A percentile compares a stretch with the other conserved stretches of the same genome.
These are phyloP conservation scores for Nepenthes alata DNA, from an alignment of 179 eudicot genomes.

Conservation along the genomic window DNA sequence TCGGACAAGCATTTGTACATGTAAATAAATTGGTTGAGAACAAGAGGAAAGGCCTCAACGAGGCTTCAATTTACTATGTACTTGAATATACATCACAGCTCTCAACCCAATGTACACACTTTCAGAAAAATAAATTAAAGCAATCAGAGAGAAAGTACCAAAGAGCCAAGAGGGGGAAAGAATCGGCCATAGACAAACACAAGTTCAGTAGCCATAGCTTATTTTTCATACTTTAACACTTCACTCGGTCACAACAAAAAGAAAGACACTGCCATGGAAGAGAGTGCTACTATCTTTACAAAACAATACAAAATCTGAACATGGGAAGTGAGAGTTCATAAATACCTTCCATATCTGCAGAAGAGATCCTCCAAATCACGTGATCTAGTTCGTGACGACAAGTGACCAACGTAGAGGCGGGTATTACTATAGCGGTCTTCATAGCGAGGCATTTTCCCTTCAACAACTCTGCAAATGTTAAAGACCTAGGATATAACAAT, in stretches of 20 bases:
- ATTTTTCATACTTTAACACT: too few species aligned
- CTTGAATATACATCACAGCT: neutral
- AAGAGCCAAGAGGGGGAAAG: neutral
- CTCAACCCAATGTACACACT: neutral
- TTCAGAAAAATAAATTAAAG: neutral
- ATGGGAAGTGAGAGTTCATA: neutral
- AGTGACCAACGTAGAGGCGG: slow-evolving; percentile 86
- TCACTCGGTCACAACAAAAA: too few species aligned
- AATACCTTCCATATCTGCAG: slow-evolving; percentile 93
- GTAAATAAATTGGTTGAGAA: slow-evolving; percentile 4
- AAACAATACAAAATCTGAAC: too few species aligned
- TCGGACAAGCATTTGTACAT: slow-evolving; percentile 9
- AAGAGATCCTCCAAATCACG: slow-evolving; percentile 82
- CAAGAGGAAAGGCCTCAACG: slow-evolving; percentile 6
- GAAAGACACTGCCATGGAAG: too few species aligned
- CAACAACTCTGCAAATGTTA: slow-evolving; percentile 1
- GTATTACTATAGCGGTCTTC: slow-evolving; percentile 58
- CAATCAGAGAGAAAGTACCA: too few species aligned
- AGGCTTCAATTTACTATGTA: slow-evolving; percentile 2
- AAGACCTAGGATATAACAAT: neutral
- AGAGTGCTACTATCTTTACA: too few species aligned
- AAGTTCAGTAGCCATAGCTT: too few species aligned
- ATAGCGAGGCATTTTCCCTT: slow-evolving; percentile 72
- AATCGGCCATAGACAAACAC: neutral
- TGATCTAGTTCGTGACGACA: slow-evolving; percentile 78